Evolutionary conservation across 129 eudicot genomes (phyloP).

Genomic region (Centrapalus pauciflorus): DNA sequence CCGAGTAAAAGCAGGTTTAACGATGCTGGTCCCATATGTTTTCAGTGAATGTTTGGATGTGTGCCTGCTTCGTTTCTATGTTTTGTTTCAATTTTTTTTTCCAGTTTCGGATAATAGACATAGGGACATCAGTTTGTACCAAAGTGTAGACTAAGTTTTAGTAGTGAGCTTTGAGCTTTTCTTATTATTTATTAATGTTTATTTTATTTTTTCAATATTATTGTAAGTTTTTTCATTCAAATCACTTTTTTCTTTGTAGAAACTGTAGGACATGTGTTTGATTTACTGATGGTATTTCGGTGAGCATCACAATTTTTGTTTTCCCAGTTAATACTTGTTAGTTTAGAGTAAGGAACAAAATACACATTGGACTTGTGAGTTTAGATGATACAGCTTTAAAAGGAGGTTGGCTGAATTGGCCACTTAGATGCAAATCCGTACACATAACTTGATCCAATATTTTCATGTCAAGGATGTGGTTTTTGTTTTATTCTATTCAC

Average conservation of each 20-base stretch:
- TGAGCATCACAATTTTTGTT: constrained; percentile 29
- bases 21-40: constrained; percentile 18
- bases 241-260: constrained; percentile 5
- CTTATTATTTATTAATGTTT: constrained; percentile 20
- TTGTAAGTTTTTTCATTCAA: constrained; percentile 20
- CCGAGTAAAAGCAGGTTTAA: constrained; percentile 24
- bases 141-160: constrained; percentile 43
- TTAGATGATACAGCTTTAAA: no score
- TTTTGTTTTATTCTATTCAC: no score
- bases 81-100: constrained; percentile 11
- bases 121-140: constrained; percentile 41
- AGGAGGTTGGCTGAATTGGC: no score
- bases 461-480: no score
- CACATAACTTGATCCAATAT: no score
- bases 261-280: constrained; percentile 10
- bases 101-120: constrained; percentile 24
- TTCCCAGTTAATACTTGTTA: no score
- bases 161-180: constrained; percentile 30
- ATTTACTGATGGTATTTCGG: constrained; percentile 18
- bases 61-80: constrained; percentile 39
- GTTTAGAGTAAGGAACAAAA: no score
- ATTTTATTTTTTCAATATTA: constrained; percentile 21
- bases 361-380: no score
- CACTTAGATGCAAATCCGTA: no score
- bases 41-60: constrained; percentile 28